Evolutionary conservation across 1,284 basidiomycete genomes (phyloP).

Genomic region (Schizophyllum commune): DNA sequence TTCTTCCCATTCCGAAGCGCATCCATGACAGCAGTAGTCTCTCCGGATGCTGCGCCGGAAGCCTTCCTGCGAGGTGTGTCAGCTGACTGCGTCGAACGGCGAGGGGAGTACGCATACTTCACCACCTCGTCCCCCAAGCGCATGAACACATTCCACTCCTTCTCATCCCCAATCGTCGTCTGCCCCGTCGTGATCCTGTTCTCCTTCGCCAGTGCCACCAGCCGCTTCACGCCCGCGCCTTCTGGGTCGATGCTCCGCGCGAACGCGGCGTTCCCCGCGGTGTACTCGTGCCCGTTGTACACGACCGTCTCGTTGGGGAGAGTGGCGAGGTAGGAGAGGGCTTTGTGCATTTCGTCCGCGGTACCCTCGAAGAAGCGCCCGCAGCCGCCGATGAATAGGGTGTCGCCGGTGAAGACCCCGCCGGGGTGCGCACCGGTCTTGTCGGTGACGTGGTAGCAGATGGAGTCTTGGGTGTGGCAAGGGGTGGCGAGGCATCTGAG

Average conservation of each 20-base stretch:
- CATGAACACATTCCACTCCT: slow-evolving; percentile 84
- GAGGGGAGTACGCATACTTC: slow-evolving; percentile 34
- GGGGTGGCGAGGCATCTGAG: slow-evolving; percentile 82
- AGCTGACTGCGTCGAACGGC: neutral
- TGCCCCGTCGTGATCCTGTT: slow-evolving; percentile 64
- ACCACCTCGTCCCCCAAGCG: slow-evolving; percentile 51
- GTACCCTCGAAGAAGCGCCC: slow-evolving; percentile 97
- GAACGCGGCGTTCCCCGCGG: slow-evolving; percentile 59
- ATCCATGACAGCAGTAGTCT: slow-evolving; percentile 51
- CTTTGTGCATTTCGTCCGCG: slow-evolving; percentile 76
- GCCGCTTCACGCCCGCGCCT: slow-evolving; percentile 46
- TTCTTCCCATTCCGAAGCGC: slow-evolving; percentile 82
- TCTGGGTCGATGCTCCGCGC: slow-evolving; percentile 59
- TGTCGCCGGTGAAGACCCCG: slow-evolving; percentile 93
- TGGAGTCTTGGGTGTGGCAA: slow-evolving; percentile 95
- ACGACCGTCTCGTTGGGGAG: slow-evolving; percentile 80
- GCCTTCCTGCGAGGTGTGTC: slow-evolving; percentile 19
- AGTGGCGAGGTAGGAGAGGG: slow-evolving; percentile 68
- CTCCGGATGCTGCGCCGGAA: slow-evolving; percentile 15
- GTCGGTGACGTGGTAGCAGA: slow-evolving; percentile 80
- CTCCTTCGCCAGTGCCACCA: slow-evolving; percentile 44
- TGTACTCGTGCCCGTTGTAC: slow-evolving; percentile 94
- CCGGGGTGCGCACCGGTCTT: slow-evolving; percentile 47
- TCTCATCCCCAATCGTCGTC: slow-evolving; percentile 81
- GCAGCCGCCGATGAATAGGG: slow-evolving; percentile 89